Percentiles rank a stretch among this genome's conserved stretches.
Evolutionary conservation across 1,284 basidiomycete genomes (phyloP).

Genomic region (Ganoderma boninense): DNA sequence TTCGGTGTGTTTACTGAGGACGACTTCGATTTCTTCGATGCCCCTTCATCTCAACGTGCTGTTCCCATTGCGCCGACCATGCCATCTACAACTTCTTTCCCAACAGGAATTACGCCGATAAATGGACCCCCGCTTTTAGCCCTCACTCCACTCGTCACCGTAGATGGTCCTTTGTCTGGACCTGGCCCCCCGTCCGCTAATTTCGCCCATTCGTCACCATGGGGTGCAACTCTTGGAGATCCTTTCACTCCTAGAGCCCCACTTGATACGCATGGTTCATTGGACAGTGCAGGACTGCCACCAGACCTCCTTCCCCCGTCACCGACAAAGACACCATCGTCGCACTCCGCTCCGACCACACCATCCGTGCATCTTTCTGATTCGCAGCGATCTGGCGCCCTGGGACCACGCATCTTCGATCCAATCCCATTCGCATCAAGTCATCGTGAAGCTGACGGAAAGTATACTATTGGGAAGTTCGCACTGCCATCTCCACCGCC

Average conservation of each 20-base stretch:
- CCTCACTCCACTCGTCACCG: slow-evolving; percentile 43
- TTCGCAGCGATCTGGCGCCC: slow-evolving; percentile 12
- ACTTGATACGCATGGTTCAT: slow-evolving; percentile 24
- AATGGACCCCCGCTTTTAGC: slow-evolving; percentile 35
- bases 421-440: slow-evolving; percentile 73
- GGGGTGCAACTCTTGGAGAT: slow-evolving; percentile 36
- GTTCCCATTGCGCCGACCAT: slow-evolving; percentile 20
- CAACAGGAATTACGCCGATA: slow-evolving; percentile 35
- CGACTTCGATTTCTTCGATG: slow-evolving; percentile 81
- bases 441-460: slow-evolving; percentile 69
- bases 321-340: slow-evolving; percentile 48
- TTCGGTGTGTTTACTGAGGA: slow-evolving; percentile 71
- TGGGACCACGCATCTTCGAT: slow-evolving; percentile 56
- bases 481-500: slow-evolving; percentile 69
- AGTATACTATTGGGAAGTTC: slow-evolving; percentile 80
- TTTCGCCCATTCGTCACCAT: slow-evolving; percentile 41
- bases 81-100: slow-evolving; percentile 18
- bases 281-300: slow-evolving; percentile 29
- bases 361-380: slow-evolving; percentile 58
- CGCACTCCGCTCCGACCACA: slow-evolving; percentile 57
- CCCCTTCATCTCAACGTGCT: slow-evolving; percentile 33
- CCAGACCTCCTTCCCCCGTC: slow-evolving; percentile 49
- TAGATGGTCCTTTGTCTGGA: slow-evolving; percentile 40
- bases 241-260: slow-evolving; percentile 42
- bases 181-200: slow-evolving; percentile 37